Conservation (phyloP, 805 yeast genomes). For the Ogataea zsoltii region DNA sequence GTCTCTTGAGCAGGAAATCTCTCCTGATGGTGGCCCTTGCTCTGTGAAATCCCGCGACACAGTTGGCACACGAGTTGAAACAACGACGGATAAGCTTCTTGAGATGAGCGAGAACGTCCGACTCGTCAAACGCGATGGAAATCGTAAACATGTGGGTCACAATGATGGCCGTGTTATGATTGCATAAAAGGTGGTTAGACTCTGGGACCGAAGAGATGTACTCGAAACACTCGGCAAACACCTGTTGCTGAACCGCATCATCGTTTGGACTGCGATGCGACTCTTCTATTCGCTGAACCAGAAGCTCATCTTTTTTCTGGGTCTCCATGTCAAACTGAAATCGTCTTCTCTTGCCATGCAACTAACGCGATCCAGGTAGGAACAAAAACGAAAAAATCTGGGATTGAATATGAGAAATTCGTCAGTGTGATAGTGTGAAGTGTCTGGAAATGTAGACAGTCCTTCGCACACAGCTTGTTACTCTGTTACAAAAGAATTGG, state of each 20-base stretch:
- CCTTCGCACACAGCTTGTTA: no score
- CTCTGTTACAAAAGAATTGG: no score
- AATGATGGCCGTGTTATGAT: slow-evolving; percentile 48
- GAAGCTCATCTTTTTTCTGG: neutral
- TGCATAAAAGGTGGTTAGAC: slow-evolving; percentile 56
- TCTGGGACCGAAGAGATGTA: slow-evolving; percentile 15
- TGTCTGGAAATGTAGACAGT: no score
- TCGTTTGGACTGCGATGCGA: slow-evolving; percentile 37
- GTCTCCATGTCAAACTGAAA: neutral
- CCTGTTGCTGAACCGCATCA: slow-evolving; percentile 36
- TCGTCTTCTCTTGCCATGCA: no score
- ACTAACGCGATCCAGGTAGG: no score
- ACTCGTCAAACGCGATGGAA: slow-evolving; percentile 43
- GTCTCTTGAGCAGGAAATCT: slow-evolving; percentile 52
- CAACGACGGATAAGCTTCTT: slow-evolving; percentile 25
- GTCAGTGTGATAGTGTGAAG: no score
- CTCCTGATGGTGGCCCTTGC: slow-evolving; percentile 53
- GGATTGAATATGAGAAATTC: no score
- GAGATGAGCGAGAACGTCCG: slow-evolving; percentile 13
- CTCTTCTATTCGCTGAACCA: slow-evolving; percentile 22
- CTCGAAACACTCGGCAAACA: slow-evolving; percentile 41
- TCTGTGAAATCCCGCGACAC: slow-evolving; percentile 53
- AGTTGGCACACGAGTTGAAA: slow-evolving; percentile 51
- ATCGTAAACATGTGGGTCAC: slow-evolving; percentile 49
- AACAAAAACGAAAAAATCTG: no score